Evolutionary conservation across 2,329 filamentous ascomycete genomes (phyloP).

Genomic region (Monilinia vaccinii-corymbosi): DNA sequence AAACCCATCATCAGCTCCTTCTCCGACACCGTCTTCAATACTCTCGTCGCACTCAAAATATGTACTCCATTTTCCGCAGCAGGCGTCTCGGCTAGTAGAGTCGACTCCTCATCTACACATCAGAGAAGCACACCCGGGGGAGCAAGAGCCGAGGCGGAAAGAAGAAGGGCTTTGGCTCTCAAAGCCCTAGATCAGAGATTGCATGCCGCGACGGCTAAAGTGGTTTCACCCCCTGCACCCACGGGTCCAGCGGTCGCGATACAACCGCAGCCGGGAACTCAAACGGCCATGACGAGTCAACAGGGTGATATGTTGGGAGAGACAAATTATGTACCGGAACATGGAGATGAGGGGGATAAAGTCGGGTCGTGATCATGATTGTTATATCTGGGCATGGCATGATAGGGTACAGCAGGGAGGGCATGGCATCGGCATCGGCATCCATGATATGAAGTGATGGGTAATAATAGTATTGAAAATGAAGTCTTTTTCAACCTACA

Average conservation of each 20-base stretch:
- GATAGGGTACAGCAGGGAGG: too few relatives aligned
- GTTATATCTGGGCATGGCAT: not conserved
- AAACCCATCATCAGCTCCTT: slow-evolving; percentile 70
- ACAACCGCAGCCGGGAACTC: slow-evolving; percentile 46
- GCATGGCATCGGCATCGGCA: too few relatives aligned
- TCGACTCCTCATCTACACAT: slow-evolving; percentile 36
- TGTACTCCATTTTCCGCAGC: slow-evolving; percentile 80
- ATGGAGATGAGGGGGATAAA: slow-evolving; percentile 26
- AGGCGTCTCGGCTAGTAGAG: slow-evolving; percentile 67
- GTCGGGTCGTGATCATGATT: not conserved
- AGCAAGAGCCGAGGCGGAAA: slow-evolving; percentile 83
- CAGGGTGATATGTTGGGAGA: slow-evolving; percentile 47
- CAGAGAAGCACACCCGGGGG: slow-evolving; percentile 47
- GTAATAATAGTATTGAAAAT: not conserved
- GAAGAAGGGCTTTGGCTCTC: slow-evolving; percentile 77
- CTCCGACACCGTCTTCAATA: slow-evolving; percentile 64
- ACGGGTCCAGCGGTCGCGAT: slow-evolving; percentile 47
- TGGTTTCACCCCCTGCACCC: slow-evolving; percentile 34
- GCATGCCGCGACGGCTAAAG: slow-evolving; percentile 61
- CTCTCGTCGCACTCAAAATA: slow-evolving; percentile 65
- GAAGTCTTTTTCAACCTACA: too few relatives aligned
- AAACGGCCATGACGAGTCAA: slow-evolving; percentile 35
- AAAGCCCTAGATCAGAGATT: slow-evolving; percentile 88
- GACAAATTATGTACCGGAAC: slow-evolving; percentile 61
- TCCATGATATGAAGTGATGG: not conserved